These are phyloP conservation scores for Mycosphaerella sp. DNA, from an alignment of 2,329 filamentous ascomycete species.

Conservation along the genomic window DNA sequence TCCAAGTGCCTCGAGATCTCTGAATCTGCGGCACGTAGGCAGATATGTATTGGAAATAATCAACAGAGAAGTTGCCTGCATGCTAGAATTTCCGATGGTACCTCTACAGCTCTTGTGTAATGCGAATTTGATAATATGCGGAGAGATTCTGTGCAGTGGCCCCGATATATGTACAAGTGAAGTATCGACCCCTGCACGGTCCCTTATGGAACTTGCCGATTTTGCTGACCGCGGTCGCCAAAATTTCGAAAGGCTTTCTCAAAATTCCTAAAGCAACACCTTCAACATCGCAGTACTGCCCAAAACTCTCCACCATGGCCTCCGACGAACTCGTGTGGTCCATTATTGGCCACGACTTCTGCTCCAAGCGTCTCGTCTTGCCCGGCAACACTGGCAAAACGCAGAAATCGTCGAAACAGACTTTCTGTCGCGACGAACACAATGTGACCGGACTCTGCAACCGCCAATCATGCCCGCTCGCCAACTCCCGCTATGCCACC, in stretches of 20 bases:
- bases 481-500: slow-evolving; percentile 89
- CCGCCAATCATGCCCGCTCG: slow-evolving; percentile 81
- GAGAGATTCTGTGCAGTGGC: no score
- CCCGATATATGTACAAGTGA: neutral
- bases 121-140: no score
- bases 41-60: no score
- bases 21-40: no score
- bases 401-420: slow-evolving; percentile 73
- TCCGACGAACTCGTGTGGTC: slow-evolving; percentile 98
- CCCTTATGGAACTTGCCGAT: neutral
- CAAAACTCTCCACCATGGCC: slow-evolving; percentile 51
- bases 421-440: slow-evolving; percentile 82
- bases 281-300: neutral
- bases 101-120: no score
- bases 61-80: no score
- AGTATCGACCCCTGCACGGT: no score
- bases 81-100: no score
- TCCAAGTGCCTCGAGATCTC: no score
- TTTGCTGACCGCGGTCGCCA: slow-evolving; percentile 7
- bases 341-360: slow-evolving; percentile 92
- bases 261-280: neutral
- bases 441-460: slow-evolving; percentile 61
- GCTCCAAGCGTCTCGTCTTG: slow-evolving; percentile 84
- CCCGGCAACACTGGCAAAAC: slow-evolving; percentile 28
- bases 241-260: slow-evolving; percentile 2